These are phyloP conservation scores for Incumbomyces lentus DNA, from an alignment of 2,329 filamentous ascomycete species.

Conservation along the genomic window DNA sequence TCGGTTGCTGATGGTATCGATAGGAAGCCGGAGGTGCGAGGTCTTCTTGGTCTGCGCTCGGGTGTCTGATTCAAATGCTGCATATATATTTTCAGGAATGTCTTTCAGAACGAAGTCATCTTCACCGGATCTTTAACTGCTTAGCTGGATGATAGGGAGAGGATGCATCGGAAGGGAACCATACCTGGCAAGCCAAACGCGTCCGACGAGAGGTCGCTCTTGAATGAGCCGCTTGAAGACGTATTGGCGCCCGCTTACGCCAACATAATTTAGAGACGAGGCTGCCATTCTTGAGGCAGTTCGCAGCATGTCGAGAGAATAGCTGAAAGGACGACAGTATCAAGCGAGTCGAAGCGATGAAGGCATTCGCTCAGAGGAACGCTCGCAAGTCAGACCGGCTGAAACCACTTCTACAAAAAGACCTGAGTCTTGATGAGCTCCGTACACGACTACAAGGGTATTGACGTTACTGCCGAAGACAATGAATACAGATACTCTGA, in stretches of 20 bases:
- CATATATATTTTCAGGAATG: slow-evolving; percentile 18
- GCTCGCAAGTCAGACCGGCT: no score
- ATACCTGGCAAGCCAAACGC: slow-evolving; percentile 26
- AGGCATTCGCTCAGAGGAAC: no score
- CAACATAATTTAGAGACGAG: slow-evolving; percentile 18
- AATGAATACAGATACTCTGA: background rate
- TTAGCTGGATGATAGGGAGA: no score
- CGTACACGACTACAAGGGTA: no score
- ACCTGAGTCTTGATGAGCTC: no score
- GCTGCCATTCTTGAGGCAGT: slow-evolving; percentile 10
- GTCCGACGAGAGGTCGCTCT: slow-evolving; percentile 24
- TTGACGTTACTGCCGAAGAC: no score
- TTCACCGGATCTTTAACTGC: no score
- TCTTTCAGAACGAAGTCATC: slow-evolving; percentile 22
- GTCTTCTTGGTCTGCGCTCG: slow-evolving; percentile 13
- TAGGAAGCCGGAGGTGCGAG: slow-evolving; percentile 29
- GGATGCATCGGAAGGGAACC: background rate
- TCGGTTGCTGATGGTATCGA: slow-evolving; percentile 35
- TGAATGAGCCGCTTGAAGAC: slow-evolving; percentile 25
- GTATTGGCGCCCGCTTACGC: slow-evolving; percentile 23
- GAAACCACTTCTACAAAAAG: no score
- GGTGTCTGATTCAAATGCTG: slow-evolving; percentile 8
- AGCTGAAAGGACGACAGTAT: no score
- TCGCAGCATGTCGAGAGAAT: no score
- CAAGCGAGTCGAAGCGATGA: no score